Conservation (phyloP, 768 basidiomycete species). For the Serendipita indica region DNA sequence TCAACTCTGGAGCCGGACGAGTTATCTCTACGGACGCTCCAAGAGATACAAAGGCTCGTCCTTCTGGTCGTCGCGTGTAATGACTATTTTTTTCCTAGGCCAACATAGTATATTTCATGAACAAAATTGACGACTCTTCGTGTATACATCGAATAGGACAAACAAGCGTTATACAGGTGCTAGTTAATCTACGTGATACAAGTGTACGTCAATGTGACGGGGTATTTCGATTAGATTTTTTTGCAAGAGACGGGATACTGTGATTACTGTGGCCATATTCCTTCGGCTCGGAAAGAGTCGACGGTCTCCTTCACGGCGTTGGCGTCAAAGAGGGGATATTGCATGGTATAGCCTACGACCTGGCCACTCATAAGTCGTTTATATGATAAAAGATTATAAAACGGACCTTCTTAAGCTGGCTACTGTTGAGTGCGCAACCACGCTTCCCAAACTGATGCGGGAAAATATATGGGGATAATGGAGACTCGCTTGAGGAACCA, state of each 20-base stretch:
- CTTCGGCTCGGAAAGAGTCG: constrained; percentile 68
- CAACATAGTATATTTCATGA: not conserved
- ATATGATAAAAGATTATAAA: not conserved
- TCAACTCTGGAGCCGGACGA: not conserved
- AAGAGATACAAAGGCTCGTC: constrained; percentile 3
- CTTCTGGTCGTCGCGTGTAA: not conserved
- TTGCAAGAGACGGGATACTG: not conserved
- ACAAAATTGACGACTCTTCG: not conserved
- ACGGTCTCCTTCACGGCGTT: constrained; percentile 53
- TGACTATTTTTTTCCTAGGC: not conserved
- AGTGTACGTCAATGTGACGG: too few species aligned
- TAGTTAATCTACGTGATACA: too few species aligned
- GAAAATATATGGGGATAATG: constrained; percentile 68
- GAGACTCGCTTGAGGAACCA: constrained; percentile 52
- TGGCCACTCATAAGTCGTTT: not conserved
- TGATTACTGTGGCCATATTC: constrained; percentile 26
- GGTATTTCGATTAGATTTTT: not conserved
- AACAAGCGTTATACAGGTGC: not conserved
- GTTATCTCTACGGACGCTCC: not conserved
- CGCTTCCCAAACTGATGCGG: constrained; percentile 56
- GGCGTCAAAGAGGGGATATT: constrained; percentile 44
- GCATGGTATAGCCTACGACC: constrained; percentile 53
- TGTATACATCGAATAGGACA: not conserved
- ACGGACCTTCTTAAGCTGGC: constrained; percentile 44
- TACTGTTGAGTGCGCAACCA: constrained; percentile 49